Conservation (phyloP, 257 asterid genomes). For the Solanum gracilifrons region DNA sequence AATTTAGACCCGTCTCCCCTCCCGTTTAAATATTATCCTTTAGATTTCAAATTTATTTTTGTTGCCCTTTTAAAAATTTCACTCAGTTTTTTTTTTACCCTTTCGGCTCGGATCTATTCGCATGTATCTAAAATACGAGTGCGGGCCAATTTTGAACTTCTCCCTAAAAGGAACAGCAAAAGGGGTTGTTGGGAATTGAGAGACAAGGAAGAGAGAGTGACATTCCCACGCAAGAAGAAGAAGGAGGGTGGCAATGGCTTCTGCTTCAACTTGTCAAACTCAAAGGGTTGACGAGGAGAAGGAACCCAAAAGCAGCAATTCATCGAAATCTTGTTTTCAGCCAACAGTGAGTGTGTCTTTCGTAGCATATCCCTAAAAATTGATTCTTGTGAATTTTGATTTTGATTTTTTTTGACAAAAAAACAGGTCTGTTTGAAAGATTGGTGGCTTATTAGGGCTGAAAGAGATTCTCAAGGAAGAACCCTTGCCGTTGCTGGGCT, state of each 20-base stretch:
- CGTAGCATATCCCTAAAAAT: neutral
- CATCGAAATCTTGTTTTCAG: constrained; percentile 27
- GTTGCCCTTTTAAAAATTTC: too few relatives aligned
- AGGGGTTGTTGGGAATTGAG: neutral
- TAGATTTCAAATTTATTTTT: too few relatives aligned
- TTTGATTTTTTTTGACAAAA: neutral
- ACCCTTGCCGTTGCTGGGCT: constrained; percentile 53
- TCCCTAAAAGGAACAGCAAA: neutral
- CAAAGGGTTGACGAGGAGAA: neutral
- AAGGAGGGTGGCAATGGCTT: constrained; percentile 5
- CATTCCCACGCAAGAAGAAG: neutral
- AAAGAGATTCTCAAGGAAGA: constrained; percentile 23
- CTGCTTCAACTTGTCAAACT: neutral
- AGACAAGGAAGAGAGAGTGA: neutral
- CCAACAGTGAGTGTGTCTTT: constrained; percentile 26
- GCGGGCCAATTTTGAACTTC: too few relatives aligned
- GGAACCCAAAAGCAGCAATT: neutral
- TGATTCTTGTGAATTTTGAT: neutral
- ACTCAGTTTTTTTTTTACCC: too few relatives aligned
- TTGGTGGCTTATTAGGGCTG: constrained; percentile 72
- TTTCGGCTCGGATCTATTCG: rapidly evolving
- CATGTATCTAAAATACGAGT: neutral
- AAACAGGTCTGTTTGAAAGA: constrained; percentile 46
- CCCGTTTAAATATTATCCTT: too few relatives aligned
- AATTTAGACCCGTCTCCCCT: too few relatives aligned